These are phyloP conservation scores for Eucalyptus sp. DNA, from an alignment of 345 rosid genomes.

Conservation along the genomic window DNA sequence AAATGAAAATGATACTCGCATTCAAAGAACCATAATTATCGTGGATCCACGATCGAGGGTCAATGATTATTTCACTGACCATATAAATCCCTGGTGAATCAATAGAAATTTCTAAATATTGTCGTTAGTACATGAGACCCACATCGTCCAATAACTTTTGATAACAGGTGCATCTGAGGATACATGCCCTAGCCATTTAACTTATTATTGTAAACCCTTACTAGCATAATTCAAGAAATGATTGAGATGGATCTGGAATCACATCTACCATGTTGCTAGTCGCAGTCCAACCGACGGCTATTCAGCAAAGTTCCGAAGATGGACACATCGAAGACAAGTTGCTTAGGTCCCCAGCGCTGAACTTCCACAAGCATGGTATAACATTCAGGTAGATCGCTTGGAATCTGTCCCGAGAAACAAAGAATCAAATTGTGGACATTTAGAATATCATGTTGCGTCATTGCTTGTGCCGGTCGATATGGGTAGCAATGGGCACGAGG, in stretches of 20 bases:
- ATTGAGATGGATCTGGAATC: not conserved
- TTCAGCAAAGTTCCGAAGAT: not conserved
- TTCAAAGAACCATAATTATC: too few species aligned
- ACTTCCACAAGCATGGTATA: not conserved
- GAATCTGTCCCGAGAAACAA: not conserved
- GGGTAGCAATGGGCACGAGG: not conserved
- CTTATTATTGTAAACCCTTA: not conserved
- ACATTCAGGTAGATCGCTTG: not conserved
- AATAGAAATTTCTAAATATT: too few species aligned
- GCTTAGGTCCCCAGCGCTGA: not conserved
- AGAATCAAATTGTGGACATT: not conserved
- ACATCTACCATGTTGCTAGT: not conserved
- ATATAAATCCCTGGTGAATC: too few species aligned
- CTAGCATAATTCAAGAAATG: not conserved
- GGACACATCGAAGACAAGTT: not conserved
- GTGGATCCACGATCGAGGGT: not conserved
- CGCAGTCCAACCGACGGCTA: not conserved
- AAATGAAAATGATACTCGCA: not conserved
- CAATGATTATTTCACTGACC: not conserved
- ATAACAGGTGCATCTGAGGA: not conserved
- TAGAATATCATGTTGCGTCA: constrained; percentile 5
- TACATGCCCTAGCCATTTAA: not conserved
- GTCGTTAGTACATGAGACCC: not conserved
- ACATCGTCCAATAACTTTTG: not conserved
- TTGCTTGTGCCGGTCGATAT: not conserved